Evolutionary conservation across 73 alveolate genomes (phyloP), one percentile per base, ranked within the genome.

Genomic region (Blepharisma stoltei): DNA sequence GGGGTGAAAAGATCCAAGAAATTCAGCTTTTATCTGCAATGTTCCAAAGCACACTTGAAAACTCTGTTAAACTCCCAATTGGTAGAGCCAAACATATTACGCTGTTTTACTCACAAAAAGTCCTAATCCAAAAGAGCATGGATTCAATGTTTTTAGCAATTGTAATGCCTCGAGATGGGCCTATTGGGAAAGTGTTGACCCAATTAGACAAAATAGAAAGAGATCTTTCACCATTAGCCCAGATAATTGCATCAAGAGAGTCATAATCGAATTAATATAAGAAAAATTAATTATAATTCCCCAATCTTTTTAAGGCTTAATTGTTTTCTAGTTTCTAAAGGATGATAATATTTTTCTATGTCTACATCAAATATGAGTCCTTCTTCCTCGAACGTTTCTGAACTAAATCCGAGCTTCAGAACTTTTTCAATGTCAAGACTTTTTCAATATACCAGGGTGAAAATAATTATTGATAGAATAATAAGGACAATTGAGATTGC

Each of bases 1-100:
- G 37, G 48, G 73, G 73, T 60, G 73, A 60, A 25, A 60, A 60
- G 23, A 14, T 60, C 73, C 46, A 60, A 60, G 73, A 60, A 8
- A n/a, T 60, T 9, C 73, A 60, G 73, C 73, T 60, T 25, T n/a
- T 38, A 14, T 60, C 46, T 38, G 73, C 73, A 38, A 60, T 60
- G 14, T 60, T 60, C 5, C 73, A 60, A 60, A 60, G 73, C 47
- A 60, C 46, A 2, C 46, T 60, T 18, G 73, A 60, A 25, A 60
- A 60, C 73, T 38, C 23, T 25, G 73, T n/a, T 14, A 60, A 60
- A 25, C 45, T 60, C 11, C 14, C 49, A n/a, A 60, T 38, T 18
- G 73, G 73, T 1, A 14, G 46, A 60, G 73, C 46, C n/a, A 60
- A 60, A 25, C 23, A n/a, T 18, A 20, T 60, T 14, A 60, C 73